phyloP scores from a whole-genome alignment of 2,329 filamentous ascomycete species.

The Septoria linicola region DNA sequence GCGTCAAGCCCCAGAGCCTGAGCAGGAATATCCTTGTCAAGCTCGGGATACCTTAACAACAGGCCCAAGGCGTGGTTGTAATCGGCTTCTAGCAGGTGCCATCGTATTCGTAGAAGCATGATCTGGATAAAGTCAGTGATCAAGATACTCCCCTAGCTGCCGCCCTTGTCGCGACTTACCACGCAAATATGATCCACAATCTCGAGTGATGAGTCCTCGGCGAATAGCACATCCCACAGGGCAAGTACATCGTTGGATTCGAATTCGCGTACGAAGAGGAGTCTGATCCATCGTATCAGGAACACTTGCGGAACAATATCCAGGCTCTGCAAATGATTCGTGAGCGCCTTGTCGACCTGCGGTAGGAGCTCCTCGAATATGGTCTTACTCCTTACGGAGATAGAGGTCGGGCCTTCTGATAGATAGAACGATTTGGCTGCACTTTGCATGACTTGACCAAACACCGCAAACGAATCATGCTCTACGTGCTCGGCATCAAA shows the following conservation, averaged over 20 bases:
- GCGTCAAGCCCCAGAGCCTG: slow-evolving; percentile 76
- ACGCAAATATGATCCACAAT: slow-evolving; percentile 89
- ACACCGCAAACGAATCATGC: slow-evolving; percentile 85
- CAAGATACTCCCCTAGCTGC: background rate
- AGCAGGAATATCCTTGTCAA: slow-evolving; percentile 27
- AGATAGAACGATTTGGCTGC: slow-evolving; percentile 66
- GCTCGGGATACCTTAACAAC: slow-evolving; percentile 79
- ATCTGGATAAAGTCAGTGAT: slow-evolving; percentile 37
- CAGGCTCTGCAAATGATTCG: slow-evolving; percentile 73
- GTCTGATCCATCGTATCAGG: slow-evolving; percentile 92
- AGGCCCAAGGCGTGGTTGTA: slow-evolving; percentile 82
- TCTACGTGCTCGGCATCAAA: slow-evolving; percentile 75
- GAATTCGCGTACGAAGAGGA: slow-evolving; percentile 92
- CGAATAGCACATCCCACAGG: slow-evolving; percentile 90
- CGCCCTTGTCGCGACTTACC: slow-evolving; percentile 33
- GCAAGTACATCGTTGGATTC: slow-evolving; percentile 78
- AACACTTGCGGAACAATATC: slow-evolving; percentile 97
- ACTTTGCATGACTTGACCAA: slow-evolving; percentile 81
- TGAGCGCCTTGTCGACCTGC: slow-evolving; percentile 78
- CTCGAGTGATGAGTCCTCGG: slow-evolving; percentile 75
- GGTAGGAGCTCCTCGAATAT: slow-evolving; percentile 82
- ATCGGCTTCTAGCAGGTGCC: slow-evolving; percentile 82
- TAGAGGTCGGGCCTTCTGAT: slow-evolving; percentile 57
- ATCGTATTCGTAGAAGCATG: slow-evolving; percentile 89
- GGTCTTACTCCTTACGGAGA: slow-evolving; percentile 79